Conservation (phyloP, 805 yeast genomes). For the Metschnikowia reukaufii region DNA sequence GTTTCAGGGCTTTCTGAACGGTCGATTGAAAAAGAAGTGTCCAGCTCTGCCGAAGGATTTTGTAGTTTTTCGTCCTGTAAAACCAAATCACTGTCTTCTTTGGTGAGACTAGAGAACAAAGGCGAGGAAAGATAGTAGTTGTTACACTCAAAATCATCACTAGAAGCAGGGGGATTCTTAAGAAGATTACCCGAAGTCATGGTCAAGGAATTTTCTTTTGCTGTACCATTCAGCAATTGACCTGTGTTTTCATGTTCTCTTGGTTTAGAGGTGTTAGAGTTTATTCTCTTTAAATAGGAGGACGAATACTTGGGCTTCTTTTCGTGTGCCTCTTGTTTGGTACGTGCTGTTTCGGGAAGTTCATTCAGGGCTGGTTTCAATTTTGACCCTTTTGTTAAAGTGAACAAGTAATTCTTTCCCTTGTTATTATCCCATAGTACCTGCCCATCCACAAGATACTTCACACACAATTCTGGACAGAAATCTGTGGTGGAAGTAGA, state of each 20-base stretch:
- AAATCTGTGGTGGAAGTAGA: constrained; percentile 17
- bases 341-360: constrained; percentile 14
- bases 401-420: constrained; percentile 55
- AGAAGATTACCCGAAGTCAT: background rate
- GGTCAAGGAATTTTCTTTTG: no score
- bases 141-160: constrained; percentile 32
- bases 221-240: background rate
- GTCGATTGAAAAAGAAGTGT: background rate
- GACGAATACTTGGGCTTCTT: constrained; percentile 40
- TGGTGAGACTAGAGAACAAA: constrained; percentile 15
- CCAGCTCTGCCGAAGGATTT: background rate
- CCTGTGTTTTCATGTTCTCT: background rate
- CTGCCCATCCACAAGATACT: constrained; percentile 46
- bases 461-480: constrained; percentile 52
- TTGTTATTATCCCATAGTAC: constrained; percentile 82
- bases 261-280: constrained; percentile 23
- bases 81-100: background rate
- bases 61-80: background rate
- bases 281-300: constrained; percentile 35
- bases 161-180: background rate
- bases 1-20: background rate
- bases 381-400: constrained; percentile 5
- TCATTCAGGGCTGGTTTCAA: background rate
- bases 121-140: constrained; percentile 40
- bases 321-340: constrained; percentile 16